Conservation (phyloP, 208 protist species). For the Leishmania turanica region DNA sequence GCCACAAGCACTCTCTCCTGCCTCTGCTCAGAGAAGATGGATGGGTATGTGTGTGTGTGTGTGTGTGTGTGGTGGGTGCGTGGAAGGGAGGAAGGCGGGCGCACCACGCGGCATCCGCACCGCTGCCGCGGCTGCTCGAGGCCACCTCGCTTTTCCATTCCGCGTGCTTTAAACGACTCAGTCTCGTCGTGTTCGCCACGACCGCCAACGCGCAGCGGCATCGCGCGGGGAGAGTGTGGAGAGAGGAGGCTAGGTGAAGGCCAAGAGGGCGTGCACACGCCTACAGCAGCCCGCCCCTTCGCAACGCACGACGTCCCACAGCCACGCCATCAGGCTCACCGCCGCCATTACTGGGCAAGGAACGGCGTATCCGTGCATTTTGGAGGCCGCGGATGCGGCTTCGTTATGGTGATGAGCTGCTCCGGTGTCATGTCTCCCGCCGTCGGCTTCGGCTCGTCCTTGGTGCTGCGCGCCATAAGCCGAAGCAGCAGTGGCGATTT, state of each 20-base stretch:
- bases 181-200: neutral
- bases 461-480: slow-evolving; percentile 66
- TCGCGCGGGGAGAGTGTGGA: neutral
- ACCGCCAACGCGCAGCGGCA: neutral
- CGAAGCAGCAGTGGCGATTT: slow-evolving; percentile 70
- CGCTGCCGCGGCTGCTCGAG: neutral
- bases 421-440: slow-evolving; percentile 27
- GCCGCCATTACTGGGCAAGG: slow-evolving; percentile 22
- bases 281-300: neutral
- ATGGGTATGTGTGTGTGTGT: too few relatives aligned
- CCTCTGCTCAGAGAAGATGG: neutral
- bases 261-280: neutral
- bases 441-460: slow-evolving; percentile 68
- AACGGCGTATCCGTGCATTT: slow-evolving; percentile 87
- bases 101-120: neutral
- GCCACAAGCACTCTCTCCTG: neutral
- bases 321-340: neutral
- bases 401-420: slow-evolving; percentile 64
- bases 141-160: neutral
- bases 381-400: slow-evolving; percentile 74
- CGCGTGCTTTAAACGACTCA: neutral
- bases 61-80: too few relatives aligned
- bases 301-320: neutral
- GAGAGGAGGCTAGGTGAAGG: neutral
- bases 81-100: neutral